Base-by-base conservation (phyloP, 2,329 filamentous ascomycete species). In the Diaporthe capsici region DNA sequence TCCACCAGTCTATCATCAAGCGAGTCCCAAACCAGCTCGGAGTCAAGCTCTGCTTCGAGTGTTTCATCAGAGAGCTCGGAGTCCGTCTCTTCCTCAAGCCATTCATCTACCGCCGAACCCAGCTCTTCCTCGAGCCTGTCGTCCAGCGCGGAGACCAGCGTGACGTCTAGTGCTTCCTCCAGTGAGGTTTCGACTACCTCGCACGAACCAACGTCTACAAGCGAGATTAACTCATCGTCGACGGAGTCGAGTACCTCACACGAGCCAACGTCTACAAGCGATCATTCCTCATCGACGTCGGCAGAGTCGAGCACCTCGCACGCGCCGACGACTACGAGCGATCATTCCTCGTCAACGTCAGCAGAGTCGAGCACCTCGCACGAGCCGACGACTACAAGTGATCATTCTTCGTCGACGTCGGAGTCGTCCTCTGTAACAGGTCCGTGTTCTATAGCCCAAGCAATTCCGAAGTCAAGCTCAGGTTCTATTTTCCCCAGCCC, bases 401-500 rank as follows among this genome's bases (percentile, higher is more conserved):
- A 39, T 39, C 37, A 39, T 4, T 39, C 37, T 2, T 39, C 20
- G 20, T 58, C 57, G 31, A 7, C 57, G 57, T 37, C 57, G 20
- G 3, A 4, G 8, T 42, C 58, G n/a, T 37, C 34, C 37, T 39
- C 58, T 61, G 4, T 3, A 60, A 44, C 37, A 61, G 58, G 58
- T 61, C 37, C 37, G 58, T 61, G 28, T 12, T 10, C 58, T 25
- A 8, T 6, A 42, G 37, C 58, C 37, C 58, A 61, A 61, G 22
- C 8, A 25, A 25, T 39, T 37, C 37, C 37, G 58, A 25, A 42
- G 22, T 42, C 58, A 42, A n/a, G 58, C 58, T 61, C 58, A 61
- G 37, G 37, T 42, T 31, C 22, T 61, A 15, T 61, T 5, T 61
- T 25, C 58, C 58, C 58, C n/a, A 61, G 58, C 58, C 58, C 58